Evolutionary conservation across 345 rosid genomes (phyloP).

Genomic region (Carallia pectinifolia): DNA sequence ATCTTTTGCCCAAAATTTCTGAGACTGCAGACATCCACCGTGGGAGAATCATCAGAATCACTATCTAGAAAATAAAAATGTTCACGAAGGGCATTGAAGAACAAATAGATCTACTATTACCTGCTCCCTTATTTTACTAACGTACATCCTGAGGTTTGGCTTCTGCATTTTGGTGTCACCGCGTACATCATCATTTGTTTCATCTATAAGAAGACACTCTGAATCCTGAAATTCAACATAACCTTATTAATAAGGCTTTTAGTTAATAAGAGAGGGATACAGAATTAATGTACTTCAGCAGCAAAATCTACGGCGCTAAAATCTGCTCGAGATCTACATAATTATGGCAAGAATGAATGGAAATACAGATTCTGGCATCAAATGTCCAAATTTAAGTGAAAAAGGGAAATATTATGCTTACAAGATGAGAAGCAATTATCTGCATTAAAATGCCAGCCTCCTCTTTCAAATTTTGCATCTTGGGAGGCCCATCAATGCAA

Average conservation of each 20-base stretch:
- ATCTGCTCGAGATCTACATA: no score
- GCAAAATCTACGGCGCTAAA: no score
- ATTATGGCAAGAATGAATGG: no score
- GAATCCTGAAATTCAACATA: constrained; percentile 29
- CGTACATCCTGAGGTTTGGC: constrained; percentile 57
- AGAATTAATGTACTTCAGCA: not conserved
- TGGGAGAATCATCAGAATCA: constrained; percentile 15
- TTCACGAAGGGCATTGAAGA: not conserved
- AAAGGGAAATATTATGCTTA: constrained; percentile 20
- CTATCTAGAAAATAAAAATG: constrained; percentile 8
- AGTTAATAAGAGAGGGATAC: not conserved
- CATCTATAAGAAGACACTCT: constrained; percentile 21
- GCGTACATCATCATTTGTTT: constrained; percentile 41
- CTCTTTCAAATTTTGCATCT: constrained; percentile 58
- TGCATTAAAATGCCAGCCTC: constrained; percentile 69
- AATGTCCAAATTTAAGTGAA: not conserved
- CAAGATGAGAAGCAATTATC: constrained; percentile 54
- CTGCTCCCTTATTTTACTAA: constrained; percentile 68
- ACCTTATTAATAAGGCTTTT: not conserved
- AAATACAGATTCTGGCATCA: no score
- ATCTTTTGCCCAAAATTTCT: constrained; percentile 51
- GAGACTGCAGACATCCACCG: constrained; percentile 45
- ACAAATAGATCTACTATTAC: constrained; percentile 26
- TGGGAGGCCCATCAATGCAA: constrained; percentile 71
- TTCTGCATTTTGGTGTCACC: constrained; percentile 32